A percentile compares a stretch with the other conserved stretches of the same genome.
Conservation (phyloP, 306 rosid genomes). For the Dryas drummondii region DNA sequence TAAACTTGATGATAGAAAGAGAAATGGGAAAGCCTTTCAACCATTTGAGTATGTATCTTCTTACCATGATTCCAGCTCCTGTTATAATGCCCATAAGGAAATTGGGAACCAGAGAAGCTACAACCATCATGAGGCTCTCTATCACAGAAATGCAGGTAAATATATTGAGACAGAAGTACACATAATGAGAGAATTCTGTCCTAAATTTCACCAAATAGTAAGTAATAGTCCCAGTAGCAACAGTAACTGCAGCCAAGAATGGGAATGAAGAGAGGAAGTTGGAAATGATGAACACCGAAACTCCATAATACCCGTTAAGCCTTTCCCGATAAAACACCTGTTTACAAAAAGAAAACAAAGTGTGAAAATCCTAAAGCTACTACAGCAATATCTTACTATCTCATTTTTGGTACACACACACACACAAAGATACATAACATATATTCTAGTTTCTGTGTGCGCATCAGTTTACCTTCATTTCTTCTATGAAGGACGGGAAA, state of each 20-base stretch:
- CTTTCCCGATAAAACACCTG: constrained; percentile 89
- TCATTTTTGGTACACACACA: background rate
- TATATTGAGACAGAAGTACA: constrained; percentile 70
- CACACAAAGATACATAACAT: no score
- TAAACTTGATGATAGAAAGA: background rate
- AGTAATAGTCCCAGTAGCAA: constrained; percentile 66
- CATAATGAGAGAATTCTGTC: constrained; percentile 56
- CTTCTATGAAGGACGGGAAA: constrained; percentile 91
- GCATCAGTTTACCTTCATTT: constrained; percentile 71
- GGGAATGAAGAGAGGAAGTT: constrained; percentile 92
- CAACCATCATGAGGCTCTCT: constrained; percentile 99
- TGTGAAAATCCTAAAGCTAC: constrained; percentile 10
- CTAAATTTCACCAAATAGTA: constrained; percentile 79
- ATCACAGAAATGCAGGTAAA: constrained; percentile 71
- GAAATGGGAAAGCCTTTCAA: background rate
- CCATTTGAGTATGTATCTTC: constrained; percentile 22
- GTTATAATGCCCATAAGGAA: constrained; percentile 95
- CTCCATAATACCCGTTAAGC: constrained; percentile 90
- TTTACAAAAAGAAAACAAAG: constrained; percentile 22
- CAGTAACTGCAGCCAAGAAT: constrained; percentile 71
- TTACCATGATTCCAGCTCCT: constrained; percentile 95
- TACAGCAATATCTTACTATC: background rate
- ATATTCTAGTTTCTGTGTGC: background rate
- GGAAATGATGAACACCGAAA: constrained; percentile 70
- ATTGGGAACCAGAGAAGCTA: constrained; percentile 94